Percentiles rank a stretch among this genome's conserved stretches.
Evolutionary conservation across 192 early-diverging fungal species (phyloP).

Genomic region (Coemansia sp.): DNA sequence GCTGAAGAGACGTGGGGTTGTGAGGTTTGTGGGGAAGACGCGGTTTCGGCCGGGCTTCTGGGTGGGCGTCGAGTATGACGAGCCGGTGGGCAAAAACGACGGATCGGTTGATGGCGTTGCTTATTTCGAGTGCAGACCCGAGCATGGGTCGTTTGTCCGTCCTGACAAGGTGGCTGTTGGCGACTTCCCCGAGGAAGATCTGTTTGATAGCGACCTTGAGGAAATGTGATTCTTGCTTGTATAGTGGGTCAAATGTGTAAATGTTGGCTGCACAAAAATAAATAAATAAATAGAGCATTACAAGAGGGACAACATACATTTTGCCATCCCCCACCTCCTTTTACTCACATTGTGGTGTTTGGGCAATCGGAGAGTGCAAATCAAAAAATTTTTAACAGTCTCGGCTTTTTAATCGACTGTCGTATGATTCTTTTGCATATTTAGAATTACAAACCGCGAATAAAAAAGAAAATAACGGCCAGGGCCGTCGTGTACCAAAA

Average conservation of each 20-base stretch:
- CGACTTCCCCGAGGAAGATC: constrained; percentile 90
- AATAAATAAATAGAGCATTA: too few species aligned
- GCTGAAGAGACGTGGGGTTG: constrained; percentile 59
- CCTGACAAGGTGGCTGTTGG: constrained; percentile 87
- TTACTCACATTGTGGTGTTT: too few species aligned
- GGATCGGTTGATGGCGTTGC: constrained; percentile 72
- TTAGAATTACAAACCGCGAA: neutral
- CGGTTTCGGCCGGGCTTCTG: constrained; percentile 84
- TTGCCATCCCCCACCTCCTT: too few species aligned
- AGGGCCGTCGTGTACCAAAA: neutral
- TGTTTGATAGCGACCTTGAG: constrained; percentile 71
- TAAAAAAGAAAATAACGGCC: neutral
- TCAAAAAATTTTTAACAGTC: neutral
- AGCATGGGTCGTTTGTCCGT: constrained; percentile 85
- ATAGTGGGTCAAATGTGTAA: too few species aligned
- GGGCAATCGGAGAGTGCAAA: neutral
- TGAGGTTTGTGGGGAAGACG: constrained; percentile 70
- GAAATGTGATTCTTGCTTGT: constrained; percentile 39
- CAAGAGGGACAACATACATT: too few species aligned
- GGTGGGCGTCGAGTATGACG: constrained; percentile 95
- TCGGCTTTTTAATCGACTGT: neutral
- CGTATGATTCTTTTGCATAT: neutral
- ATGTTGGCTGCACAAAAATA: too few species aligned
- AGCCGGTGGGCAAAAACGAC: constrained; percentile 93
- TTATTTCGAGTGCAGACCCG: constrained; percentile 74